These are phyloP conservation scores for Myxozyma vanderwaltii DNA, from an alignment of 805 yeast genomes.

Conservation along the genomic window DNA sequence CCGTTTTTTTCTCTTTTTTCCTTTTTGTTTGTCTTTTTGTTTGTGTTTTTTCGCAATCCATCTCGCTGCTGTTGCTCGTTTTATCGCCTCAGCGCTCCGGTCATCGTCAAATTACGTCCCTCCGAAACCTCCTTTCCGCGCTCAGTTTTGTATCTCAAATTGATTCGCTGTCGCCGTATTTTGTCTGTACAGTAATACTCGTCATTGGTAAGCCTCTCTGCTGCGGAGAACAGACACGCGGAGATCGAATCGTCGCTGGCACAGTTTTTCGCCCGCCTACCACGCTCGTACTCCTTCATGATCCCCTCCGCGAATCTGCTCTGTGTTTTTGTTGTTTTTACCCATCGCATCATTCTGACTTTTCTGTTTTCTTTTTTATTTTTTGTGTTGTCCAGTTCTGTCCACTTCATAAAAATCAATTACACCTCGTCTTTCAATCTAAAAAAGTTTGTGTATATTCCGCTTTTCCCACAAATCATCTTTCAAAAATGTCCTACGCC, in stretches of 20 bases:
- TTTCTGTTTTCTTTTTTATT: neutral
- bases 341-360: neutral
- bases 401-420: constrained; percentile 3
- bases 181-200: constrained; percentile 2
- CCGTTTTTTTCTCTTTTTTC: neutral
- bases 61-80: neutral
- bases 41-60: constrained; percentile 11
- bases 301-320: neutral
- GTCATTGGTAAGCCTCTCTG: neutral
- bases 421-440: neutral
- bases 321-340: neutral
- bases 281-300: neutral
- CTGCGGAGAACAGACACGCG: too few relatives aligned
- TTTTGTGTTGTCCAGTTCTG: neutral
- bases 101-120: too few relatives aligned
- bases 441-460: neutral
- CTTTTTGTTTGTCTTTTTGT: constrained; percentile 12
- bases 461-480: neutral
- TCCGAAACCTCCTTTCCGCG: too few relatives aligned
- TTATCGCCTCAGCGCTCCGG: too few relatives aligned
- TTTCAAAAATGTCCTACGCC: constrained; percentile 29
- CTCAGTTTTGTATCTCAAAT: too few relatives aligned
- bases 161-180: neutral
- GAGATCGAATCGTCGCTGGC: too few relatives aligned
- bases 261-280: neutral